A percentile compares a stretch with the other conserved stretches of the same genome.
Conservation (phyloP, 164 flowering plant species). For the Vitis amurensis region DNA sequence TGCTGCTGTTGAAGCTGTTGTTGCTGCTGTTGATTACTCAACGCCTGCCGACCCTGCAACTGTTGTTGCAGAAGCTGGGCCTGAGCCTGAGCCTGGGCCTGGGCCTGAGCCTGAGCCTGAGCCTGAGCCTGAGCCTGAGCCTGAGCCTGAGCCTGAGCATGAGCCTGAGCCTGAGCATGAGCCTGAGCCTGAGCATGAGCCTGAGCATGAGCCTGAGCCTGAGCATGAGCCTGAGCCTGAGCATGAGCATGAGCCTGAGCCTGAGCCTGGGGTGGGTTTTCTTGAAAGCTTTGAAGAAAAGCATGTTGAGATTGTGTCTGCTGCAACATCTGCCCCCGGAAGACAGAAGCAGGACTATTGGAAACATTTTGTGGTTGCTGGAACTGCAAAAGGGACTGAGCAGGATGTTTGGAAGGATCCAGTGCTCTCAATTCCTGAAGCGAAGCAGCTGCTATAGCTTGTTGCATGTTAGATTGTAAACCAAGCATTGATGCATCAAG, state of each 20-base stretch:
- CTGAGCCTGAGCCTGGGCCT: conserved; percentile 15
- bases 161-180: conserved; percentile 15
- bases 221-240: conserved; percentile 12
- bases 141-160: conserved; percentile 14
- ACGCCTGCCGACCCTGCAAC: conserved; percentile 13
- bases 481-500: conserved; percentile 30
- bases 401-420: conserved; percentile 21
- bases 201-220: conserved; percentile 11
- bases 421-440: conserved; percentile 31
- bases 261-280: conserved; percentile 15
- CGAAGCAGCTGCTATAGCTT: conserved; percentile 34
- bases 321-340: conserved; percentile 21
- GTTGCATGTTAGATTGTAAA: conserved; percentile 29
- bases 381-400: conserved; percentile 19
- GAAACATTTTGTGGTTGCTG: conserved; percentile 22
- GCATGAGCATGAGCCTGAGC: conserved; percentile 13
- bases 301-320: conserved; percentile 17
- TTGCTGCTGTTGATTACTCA: conserved; percentile 7
- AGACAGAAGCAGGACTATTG: conserved; percentile 11
- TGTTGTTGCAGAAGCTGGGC: conserved; percentile 15
- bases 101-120: conserved; percentile 15
- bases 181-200: conserved; percentile 14
- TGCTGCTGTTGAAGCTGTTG: conserved; percentile 4
- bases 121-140: conserved; percentile 14
- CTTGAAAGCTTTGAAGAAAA: conserved; percentile 17